phyloP scores from a whole-genome alignment of 2,329 filamentous ascomycete species.

The Colletotrichum limetticola region DNA sequence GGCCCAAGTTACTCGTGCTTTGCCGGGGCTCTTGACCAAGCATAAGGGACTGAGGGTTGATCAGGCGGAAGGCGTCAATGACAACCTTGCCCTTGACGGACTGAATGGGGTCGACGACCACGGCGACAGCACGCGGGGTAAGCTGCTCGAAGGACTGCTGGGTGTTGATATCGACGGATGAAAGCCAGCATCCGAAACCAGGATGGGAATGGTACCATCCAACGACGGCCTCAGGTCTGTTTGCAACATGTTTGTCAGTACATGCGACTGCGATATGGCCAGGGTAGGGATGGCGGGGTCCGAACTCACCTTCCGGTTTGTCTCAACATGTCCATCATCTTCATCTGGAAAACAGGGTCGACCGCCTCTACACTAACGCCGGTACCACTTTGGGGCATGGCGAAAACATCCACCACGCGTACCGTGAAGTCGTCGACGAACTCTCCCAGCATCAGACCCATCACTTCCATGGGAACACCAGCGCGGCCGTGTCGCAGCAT shows the following conservation, averaged over 20 bases:
- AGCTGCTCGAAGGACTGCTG: slow-evolving; percentile 99
- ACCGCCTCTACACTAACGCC: slow-evolving; percentile 98
- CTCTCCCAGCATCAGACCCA: slow-evolving; percentile 98
- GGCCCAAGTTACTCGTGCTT: slow-evolving; percentile 96
- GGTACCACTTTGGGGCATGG: slow-evolving; percentile 98
- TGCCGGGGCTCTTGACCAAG: slow-evolving; percentile 97
- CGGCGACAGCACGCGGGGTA: slow-evolving; percentile 94
- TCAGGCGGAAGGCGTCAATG: slow-evolving; percentile 98
- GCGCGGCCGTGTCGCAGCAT: slow-evolving; percentile 98
- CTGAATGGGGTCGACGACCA: slow-evolving; percentile 98
- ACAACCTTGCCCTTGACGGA: slow-evolving; percentile 99
- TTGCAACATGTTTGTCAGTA: slow-evolving; percentile 27
- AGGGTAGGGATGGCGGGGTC: slow-evolving; percentile 10
- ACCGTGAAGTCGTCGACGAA: slow-evolving; percentile 99
- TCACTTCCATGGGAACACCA: slow-evolving; percentile 99
- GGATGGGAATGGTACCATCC: slow-evolving; percentile 99
- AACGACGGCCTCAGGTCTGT: slow-evolving; percentile 93
- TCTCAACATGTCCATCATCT: slow-evolving; percentile 99
- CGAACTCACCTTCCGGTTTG: slow-evolving; percentile 88
- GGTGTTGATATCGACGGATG: slow-evolving; percentile 98
- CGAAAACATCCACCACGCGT: slow-evolving; percentile 97
- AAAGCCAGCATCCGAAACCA: slow-evolving; percentile 99
- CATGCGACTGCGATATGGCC: neutral
- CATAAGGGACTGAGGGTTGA: slow-evolving; percentile 97
- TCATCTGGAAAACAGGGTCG: slow-evolving; percentile 98